Conservation (phyloP, 306 rosid species). For the Arachis stenosperma region DNA sequence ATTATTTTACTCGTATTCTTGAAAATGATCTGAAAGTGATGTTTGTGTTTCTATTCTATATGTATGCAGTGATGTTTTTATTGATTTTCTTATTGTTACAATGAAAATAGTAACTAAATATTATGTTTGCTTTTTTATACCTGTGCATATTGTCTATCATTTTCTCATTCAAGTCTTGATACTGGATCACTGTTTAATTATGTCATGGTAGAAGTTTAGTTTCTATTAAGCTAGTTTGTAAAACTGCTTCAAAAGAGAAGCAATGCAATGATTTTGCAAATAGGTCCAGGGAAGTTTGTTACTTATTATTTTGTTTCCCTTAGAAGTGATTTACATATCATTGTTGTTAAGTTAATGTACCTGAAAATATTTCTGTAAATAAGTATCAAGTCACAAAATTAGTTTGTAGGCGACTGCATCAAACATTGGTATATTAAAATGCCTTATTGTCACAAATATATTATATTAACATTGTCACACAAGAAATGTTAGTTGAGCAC, state of each 20-base stretch:
- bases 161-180: background rate
- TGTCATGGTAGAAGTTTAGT: background rate
- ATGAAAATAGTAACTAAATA: background rate
- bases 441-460: constrained; percentile 1
- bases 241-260: background rate
- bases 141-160: background rate
- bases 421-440: background rate
- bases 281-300: background rate
- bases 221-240: background rate
- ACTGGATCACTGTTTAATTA: background rate
- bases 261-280: background rate
- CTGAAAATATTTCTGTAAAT: constrained; percentile 1
- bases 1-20: constrained; percentile 88
- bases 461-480: background rate
- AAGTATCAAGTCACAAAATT: background rate
- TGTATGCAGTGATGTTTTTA: background rate
- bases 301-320: background rate
- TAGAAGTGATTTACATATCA: background rate
- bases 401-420: background rate
- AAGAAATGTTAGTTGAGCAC: background rate
- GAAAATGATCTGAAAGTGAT: constrained; percentile 92
- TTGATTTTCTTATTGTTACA: background rate
- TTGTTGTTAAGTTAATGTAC: background rate
- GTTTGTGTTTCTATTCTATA: constrained; percentile 3
- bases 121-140: background rate